Evolutionary conservation across 257 asterid species (phyloP), one percentile per base, ranked within the genome.

Genomic region (Rehmannia glutinosa): DNA sequence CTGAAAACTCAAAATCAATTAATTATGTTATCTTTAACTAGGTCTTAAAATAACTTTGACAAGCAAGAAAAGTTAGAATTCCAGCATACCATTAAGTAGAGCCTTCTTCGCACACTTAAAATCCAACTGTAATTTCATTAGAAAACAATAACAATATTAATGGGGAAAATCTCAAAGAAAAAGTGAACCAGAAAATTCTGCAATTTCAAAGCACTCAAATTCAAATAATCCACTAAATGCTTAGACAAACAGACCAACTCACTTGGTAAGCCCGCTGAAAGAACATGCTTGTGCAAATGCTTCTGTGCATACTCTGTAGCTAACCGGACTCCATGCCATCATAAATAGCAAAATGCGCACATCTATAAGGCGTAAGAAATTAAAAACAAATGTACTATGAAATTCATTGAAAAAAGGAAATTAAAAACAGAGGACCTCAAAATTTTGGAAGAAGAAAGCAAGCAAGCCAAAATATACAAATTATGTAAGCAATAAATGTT

Each of bases 251-350:
- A 91, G 95, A 91, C 98, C 98, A 86, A 91, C 98, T 91, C 96
- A 91, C 96, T 96, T 88, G 96, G 93, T 91, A 88, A 91, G 95
- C 96, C 98, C 45, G 95, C 91, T 16, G 81, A 78, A 73, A 91
- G 83, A 73, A 91, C 96, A 82, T 86, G 88, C 66, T 64, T 55
- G 68, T 91, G 96, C 71, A 91, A 82, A 82, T 86, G 88, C 85
- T 89, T 91, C 81, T 78, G 87, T 1, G 93, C 96, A 75, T 88
- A 91, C 54, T 86, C 87, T 9, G 96, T 95, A 35, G 97, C 97
- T 72, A 83, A 77, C 35, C 94, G 83, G 53, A 96, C 96, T 38
- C 96, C 96, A 73, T 91, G 97, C 95, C 95, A 78, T 91, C 97
- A 41, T 88, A 91, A 64, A 91, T 80, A 8, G 96, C 95, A 78